phyloP scores from a whole-genome alignment of 352 stramenopile genomes.

The Phytopythium mirpurense region DNA sequence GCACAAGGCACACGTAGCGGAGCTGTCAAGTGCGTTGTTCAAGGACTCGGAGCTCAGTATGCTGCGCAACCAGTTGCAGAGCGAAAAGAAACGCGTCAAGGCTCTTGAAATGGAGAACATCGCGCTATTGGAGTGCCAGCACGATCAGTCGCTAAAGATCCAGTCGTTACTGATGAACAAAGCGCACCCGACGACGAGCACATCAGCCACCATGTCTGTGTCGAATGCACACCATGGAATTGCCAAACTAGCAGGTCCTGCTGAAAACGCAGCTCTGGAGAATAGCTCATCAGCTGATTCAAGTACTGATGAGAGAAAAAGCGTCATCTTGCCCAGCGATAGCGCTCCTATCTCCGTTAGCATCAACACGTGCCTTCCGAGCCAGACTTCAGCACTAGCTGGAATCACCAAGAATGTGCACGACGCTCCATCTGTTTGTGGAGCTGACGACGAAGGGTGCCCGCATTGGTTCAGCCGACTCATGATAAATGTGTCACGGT shows the following conservation, averaged over 20 bases:
- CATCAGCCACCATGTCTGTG: background rate
- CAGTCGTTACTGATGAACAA: constrained; percentile 34
- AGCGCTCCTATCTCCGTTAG: background rate
- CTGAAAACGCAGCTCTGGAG: background rate
- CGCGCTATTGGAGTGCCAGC: constrained; percentile 34
- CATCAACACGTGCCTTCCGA: background rate
- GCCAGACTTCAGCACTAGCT: background rate
- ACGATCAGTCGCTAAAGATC: constrained; percentile 47
- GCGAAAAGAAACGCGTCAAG: constrained; percentile 58
- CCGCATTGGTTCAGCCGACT: constrained; percentile 1
- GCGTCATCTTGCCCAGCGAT: background rate
- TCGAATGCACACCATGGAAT: background rate
- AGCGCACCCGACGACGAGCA: background rate
- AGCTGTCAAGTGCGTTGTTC: constrained; percentile 47
- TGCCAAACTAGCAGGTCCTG: background rate
- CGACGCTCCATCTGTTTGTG: background rate
- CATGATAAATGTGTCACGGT: background rate
- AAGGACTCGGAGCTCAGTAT: constrained; percentile 41
- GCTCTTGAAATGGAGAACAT: constrained; percentile 54
- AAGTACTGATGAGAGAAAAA: too few relatives aligned
- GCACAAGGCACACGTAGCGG: constrained; percentile 36
- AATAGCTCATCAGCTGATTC: background rate
- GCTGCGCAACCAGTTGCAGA: constrained; percentile 50
- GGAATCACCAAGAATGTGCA: background rate
- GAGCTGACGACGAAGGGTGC: background rate